Evolutionary conservation across 2,329 filamentous ascomycete genomes (phyloP).

Genomic region (Aureobasidium lini): DNA sequence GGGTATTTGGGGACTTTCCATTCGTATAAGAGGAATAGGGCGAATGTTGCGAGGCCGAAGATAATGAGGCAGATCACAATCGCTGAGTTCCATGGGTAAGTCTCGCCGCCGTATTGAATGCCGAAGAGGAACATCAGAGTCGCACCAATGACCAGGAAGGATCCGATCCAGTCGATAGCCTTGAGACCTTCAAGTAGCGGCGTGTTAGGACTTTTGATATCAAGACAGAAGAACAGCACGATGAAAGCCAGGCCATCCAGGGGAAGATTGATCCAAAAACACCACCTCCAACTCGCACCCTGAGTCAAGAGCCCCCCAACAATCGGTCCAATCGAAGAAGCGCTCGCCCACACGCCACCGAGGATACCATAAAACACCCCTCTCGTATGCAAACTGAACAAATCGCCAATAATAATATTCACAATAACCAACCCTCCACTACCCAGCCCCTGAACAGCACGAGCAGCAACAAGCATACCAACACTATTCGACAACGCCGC

Average conservation of each 20-base stretch:
- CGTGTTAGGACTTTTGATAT: conserved; percentile 60
- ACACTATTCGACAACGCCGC: no score
- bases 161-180: conserved; percentile 60
- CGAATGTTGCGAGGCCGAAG: conserved; percentile 19
- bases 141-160: conserved; percentile 61
- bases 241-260: conserved; percentile 19
- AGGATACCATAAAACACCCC: no score
- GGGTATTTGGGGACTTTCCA: conserved; percentile 66
- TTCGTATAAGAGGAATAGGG: conserved; percentile 64
- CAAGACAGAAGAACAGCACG: conserved; percentile 15
- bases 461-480: no score
- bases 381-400: no score
- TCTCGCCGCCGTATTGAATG: conserved; percentile 73
- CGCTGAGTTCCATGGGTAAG: conserved; percentile 65
- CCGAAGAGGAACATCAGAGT: conserved; percentile 83
- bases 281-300: conserved; percentile 28
- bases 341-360: no score
- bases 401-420: no score
- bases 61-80: conserved; percentile 41
- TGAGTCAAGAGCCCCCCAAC: no score
- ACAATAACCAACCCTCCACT: no score
- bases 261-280: conserved; percentile 31
- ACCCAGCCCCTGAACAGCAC: no score
- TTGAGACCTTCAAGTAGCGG: conserved; percentile 54
- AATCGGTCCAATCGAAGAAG: no score